Evolutionary conservation across 176 grass and related monocot species (phyloP).

Genomic region (Zizania latifolia): DNA sequence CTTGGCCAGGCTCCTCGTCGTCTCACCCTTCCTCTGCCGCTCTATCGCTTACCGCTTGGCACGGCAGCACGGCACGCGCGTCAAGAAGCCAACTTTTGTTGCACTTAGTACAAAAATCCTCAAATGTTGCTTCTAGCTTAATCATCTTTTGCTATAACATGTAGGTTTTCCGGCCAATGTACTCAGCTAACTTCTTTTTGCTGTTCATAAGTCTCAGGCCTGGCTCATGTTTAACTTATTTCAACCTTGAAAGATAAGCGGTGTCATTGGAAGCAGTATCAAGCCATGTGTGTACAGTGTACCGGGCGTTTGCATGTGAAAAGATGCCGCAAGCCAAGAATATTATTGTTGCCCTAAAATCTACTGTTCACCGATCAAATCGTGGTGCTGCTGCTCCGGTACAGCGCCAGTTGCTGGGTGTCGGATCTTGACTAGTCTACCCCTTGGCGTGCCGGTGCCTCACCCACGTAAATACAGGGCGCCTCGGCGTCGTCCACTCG

Average conservation of each 20-base stretch:
- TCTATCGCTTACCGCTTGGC: neutral
- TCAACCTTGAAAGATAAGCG: neutral
- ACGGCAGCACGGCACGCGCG: neutral
- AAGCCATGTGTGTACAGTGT: neutral
- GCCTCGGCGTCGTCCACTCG: neutral
- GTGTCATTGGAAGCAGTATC: no score
- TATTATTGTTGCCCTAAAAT: no score
- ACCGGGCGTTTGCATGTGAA: neutral
- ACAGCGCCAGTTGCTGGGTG: neutral
- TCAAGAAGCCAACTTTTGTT: neutral
- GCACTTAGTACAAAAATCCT: neutral
- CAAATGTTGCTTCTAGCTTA: neutral
- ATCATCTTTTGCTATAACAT: neutral
- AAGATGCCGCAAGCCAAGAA: neutral
- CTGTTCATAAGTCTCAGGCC: no score
- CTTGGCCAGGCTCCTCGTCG: neutral
- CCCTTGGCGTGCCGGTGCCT: neutral
- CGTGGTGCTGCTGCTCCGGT: no score
- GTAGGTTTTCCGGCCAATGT: neutral
- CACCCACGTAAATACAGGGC: neutral
- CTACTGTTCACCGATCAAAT: no score
- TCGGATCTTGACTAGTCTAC: slow-evolving; percentile 11
- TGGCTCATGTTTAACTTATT: no score
- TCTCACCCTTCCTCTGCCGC: neutral
- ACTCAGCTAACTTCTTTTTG: neutral